Base-by-base conservation (phyloP, 108 stramenopile species). In the Cylindrotheca closterium region DNA sequence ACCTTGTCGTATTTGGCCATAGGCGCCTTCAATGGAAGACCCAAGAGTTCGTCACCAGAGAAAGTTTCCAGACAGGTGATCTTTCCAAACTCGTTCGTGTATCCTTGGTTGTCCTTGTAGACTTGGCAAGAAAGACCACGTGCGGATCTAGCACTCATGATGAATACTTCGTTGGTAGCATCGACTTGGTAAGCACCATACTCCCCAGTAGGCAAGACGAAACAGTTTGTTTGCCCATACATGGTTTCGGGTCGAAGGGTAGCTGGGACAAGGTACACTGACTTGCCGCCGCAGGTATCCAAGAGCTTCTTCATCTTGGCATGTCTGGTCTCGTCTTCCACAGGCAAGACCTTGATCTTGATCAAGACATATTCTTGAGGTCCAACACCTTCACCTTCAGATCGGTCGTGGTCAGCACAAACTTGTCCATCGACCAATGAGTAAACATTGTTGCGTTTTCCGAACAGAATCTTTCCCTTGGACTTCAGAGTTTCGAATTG, bases 211-310 rank as follows among this genome's bases (percentile, higher is more conserved):
- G 98, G 98, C 34, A 98, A 82, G 29, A 98, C 96, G 69, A 96
- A 99, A 93, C 97, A 98, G 74, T 99, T 99, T 47, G 98, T 99
- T 79, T 99, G 98, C 7, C 98, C 98, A 67, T 98, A 98, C 98
- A 99, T 99, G 15, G 98, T 99, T 81, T 99, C 98, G 4, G 98
- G 98, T 25, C 98, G 87, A 42, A 99, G 85, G 23, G 98, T 99
- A 10, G 98, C 98, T 12, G 98, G 96, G 0, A 95, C 98, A 46
- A 99, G 70, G 73, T 84, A 98, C 28, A 98, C 90, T 12, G 78
- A 67, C 60, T 77, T 63, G 21, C 68, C 73, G 22, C 65, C 65
- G 24, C 59, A 77, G 27, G 55, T 60, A 25, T 85, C 84, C 70
- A 92, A 60, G 57, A 92, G 65, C 8, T 49, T 63, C 24, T 72